Base-by-base conservation (phyloP, 257 asterid genomes). In the Paraleonurus japonicus region DNA sequence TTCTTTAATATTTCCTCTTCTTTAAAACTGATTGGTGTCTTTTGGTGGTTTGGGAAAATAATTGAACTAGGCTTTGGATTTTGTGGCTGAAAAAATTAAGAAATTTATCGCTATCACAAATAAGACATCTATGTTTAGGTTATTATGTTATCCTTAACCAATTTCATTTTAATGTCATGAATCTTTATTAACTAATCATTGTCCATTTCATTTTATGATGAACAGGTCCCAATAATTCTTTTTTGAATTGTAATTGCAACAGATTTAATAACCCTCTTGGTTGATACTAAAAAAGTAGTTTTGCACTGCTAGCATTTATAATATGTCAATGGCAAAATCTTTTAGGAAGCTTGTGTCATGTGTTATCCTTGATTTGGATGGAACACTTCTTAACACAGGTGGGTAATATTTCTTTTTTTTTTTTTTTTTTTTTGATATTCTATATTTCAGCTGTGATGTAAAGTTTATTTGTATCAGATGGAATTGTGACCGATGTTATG, bases 321-420 rank as follows among this genome's bases (percentile, higher is more conserved):
- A 69, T 41, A 53, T 80, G 77, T 64, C 81, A 65, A 79, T 87
- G 82, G 77, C 86, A 41, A 80, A 72, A 55, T 67, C 89, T 60
- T 61, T 83, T 43, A 86, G 80, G 81, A 88, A 87, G 86, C 87
- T 90, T 6, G 88, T 81, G 32, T 76, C 90, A 20, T 78, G 92
- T 61, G 95, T 93, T 71, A 89, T 93, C 79, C 86, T 93, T 75
- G 98, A 90, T 85, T 85, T 93, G 86, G 98, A 93, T 73, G 98
- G 97, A 69, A 89, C 96, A 43, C 96, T 93, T 77, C 84, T 93
- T 61, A 90, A 90, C 76, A 93, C 97, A 77, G 97, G 97, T 90
- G 60, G 26, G 5, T 79, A 55, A 4, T 81, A 48, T 62, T 74
- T 74, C 30, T 54, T 61, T 17, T 20, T 10, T 61, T n/a, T 23